phyloP scores from a whole-genome alignment of 495 filamentous ascomycete species.

The Neurospora sp. region DNA sequence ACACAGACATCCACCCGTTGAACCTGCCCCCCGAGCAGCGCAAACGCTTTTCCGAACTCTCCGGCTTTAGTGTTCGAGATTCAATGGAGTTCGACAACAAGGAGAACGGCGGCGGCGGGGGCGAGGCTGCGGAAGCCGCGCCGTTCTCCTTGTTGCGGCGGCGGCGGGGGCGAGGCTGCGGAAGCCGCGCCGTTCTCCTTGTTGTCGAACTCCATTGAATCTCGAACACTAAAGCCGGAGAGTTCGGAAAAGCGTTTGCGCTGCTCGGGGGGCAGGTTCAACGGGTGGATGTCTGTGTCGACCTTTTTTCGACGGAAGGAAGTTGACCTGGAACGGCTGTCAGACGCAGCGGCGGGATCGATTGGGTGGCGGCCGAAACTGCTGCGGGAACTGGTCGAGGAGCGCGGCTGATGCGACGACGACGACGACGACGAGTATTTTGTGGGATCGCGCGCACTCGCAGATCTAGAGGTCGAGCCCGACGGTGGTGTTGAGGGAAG shows the following conservation, averaged over 20 bases:
- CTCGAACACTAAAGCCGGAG: conserved; percentile 57
- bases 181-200: conserved; percentile 42
- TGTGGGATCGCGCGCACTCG: not conserved
- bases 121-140: no score
- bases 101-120: no score
- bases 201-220: conserved; percentile 68
- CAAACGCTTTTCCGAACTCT: no score
- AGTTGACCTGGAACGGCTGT: conserved; percentile 14
- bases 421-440: not conserved
- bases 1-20: no score
- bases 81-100: no score
- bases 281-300: conserved; percentile 65
- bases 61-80: no score
- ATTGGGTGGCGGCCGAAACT: conserved; percentile 29
- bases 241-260: conserved; percentile 61
- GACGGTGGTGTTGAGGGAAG: not conserved
- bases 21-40: no score
- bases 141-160: no score
- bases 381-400: conserved; percentile 31
- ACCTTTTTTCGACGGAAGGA: conserved; percentile 38
- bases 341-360: conserved; percentile 16
- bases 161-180: conserved; percentile 32
- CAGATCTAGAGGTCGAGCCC: not conserved
- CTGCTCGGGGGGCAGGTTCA: conserved; percentile 82
- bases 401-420: conserved; percentile 23